A percentile compares a stretch with the other conserved stretches of the same genome.
These are phyloP conservation scores for Neolecta irregularis DNA, from an alignment of 1,139 yeast genomes.

Conservation along the genomic window DNA sequence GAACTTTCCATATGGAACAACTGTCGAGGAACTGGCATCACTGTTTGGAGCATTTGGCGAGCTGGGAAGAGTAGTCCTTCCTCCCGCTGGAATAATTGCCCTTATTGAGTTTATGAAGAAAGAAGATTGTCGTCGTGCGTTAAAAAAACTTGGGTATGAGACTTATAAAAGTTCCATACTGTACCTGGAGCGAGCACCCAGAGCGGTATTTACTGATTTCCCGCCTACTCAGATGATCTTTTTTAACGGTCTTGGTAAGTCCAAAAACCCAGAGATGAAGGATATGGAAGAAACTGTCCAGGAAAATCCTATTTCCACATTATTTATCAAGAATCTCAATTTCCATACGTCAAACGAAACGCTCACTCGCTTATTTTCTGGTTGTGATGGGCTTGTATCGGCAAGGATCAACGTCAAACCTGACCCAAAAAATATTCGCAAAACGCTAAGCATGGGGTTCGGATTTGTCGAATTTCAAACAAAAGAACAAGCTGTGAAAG, in stretches of 20 bases:
- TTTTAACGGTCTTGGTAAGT: slow-evolving; percentile 22
- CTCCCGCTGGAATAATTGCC: slow-evolving; percentile 94
- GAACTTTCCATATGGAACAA: slow-evolving; percentile 80
- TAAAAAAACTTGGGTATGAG: slow-evolving; percentile 70
- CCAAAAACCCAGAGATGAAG: slow-evolving; percentile 31
- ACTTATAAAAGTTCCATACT: slow-evolving; percentile 73
- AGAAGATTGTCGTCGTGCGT: slow-evolving; percentile 79
- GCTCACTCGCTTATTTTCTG: slow-evolving; percentile 46
- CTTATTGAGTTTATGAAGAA: slow-evolving; percentile 79
- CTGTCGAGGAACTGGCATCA: slow-evolving; percentile 64
- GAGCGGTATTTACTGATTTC: slow-evolving; percentile 41
- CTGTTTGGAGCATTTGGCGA: slow-evolving; percentile 69
- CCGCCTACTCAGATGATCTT: slow-evolving; percentile 18
- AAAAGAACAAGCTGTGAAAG: slow-evolving; percentile 61
- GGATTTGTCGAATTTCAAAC: slow-evolving; percentile 87
- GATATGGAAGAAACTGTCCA: slow-evolving; percentile 64
- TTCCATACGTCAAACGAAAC: slow-evolving; percentile 55
- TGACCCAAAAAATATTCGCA: slow-evolving; percentile 57
- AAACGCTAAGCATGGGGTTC: slow-evolving; percentile 80
- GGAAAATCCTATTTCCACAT: no score
- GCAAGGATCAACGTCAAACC: slow-evolving; percentile 82
- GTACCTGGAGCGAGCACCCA: slow-evolving; percentile 89
- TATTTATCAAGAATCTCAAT: slow-evolving; percentile 83
- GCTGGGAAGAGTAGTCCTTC: slow-evolving; percentile 68
- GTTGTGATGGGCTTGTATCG: slow-evolving; percentile 62